Evolutionary conservation across 331 rosid species (phyloP).

Genomic region (Quercus phellos): DNA sequence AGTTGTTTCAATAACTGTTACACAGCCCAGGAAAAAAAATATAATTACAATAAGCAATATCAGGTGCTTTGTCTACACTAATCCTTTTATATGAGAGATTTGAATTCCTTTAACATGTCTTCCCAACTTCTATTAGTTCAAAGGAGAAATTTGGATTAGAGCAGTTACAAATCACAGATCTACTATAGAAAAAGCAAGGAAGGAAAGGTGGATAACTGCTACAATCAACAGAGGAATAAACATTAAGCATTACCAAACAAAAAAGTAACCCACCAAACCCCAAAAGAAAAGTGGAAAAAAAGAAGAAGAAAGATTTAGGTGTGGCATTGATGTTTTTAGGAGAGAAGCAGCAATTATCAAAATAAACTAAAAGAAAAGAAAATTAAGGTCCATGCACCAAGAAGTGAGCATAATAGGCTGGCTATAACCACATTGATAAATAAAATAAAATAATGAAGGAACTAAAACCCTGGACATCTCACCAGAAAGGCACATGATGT

Average conservation of each 20-base stretch:
- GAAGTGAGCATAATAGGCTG: neutral
- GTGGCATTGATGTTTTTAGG: neutral
- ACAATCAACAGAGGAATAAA: neutral
- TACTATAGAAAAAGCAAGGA: neutral
- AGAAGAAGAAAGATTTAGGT: neutral
- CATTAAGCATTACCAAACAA: neutral
- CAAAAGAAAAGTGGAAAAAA: neutral
- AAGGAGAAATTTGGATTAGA: neutral
- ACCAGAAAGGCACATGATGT: constrained; percentile 5
- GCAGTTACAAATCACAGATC: neutral
- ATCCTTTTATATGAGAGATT: too few species aligned
- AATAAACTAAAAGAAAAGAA: neutral
- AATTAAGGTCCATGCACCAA: neutral
- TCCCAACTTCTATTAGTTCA: too few species aligned
- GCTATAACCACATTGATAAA: neutral
- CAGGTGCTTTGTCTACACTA: neutral
- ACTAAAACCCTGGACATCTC: neutral
- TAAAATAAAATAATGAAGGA: neutral
- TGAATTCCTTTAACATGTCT: too few species aligned
- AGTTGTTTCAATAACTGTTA: neutral
- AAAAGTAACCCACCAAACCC: neutral
- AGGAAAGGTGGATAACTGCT: neutral
- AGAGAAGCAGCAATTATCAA: neutral
- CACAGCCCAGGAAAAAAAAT: too few species aligned
- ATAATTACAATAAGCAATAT: neutral